Base-by-base conservation (phyloP, 345 rosid species). In the Citrus australasica region DNA sequence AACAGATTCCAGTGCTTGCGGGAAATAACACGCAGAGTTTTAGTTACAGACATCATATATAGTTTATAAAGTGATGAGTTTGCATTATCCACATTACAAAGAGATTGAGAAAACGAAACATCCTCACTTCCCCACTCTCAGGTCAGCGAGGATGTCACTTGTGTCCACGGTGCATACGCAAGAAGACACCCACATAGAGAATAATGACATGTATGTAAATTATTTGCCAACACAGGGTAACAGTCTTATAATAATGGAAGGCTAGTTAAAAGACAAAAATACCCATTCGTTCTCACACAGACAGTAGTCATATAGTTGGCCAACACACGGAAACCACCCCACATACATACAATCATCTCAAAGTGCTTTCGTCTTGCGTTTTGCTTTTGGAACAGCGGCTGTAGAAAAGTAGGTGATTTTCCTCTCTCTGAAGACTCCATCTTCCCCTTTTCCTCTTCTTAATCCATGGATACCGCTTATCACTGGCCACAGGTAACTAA, bases 401-500 rank as follows among this genome's bases (percentile, higher is more conserved):
- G 4, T 69, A 35, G 7, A 65, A 76, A 73, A 84, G 84, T 76
- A 25, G 80, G 77, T 75, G 74, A 53, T 82, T 77, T 79, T 78
- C 66, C 56, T 78, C 76, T 79, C 79, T 65, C 24, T 58, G 4
- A 74, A 76, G 80, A 61, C 79, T 59, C 24, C 28, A 58, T 28
- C 61, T 37, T 71, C 35, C 72, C 61, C 61, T 22, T 56, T 77
- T 69, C 70, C 67, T 69, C 67, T 64, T 67, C 65, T 82, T 51
- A 64, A 33, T 79, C 83, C 83, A 87, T 81, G 87, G 86, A 87
- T 69, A 76, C 78, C 74, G 69, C 88, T 78, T 66, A 85, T 78
- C 83, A 83, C 71, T 84, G 84, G 86, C 86, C 86, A 48, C 87
- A 88, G 90, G 90, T 85, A 82, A 71, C 70, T 35, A 53, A 5